A percentile compares a stretch with the other conserved stretches of the same genome.
Conservation (phyloP, 495 filamentous ascomycete species). For the Aspergillus incahuasiensis region DNA sequence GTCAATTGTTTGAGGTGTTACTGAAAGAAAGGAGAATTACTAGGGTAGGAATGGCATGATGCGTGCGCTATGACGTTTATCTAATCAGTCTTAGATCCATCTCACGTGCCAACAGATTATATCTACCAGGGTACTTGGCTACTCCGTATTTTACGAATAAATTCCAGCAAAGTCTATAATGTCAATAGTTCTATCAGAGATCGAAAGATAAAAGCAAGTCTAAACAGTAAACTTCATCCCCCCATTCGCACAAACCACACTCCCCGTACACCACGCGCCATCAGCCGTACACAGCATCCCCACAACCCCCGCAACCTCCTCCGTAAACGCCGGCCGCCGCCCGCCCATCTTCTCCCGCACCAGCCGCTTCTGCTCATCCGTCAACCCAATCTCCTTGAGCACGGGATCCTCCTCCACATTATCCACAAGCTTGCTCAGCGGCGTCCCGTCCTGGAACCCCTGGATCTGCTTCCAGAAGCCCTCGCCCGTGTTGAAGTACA, state of each 20-base stretch:
- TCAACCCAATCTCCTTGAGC: conserved; percentile 45
- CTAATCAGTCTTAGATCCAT: neutral
- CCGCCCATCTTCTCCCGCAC: conserved; percentile 63
- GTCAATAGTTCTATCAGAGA: no score
- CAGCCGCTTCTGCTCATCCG: conserved; percentile 54
- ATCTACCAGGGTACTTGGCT: no score
- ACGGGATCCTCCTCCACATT: conserved; percentile 26
- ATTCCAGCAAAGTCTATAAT: no score
- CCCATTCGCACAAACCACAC: conserved; percentile 83
- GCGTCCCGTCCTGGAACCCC: conserved; percentile 64
- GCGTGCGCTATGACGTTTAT: conserved; percentile 7
- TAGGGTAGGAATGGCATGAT: conserved; percentile 1
- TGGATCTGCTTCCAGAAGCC: conserved; percentile 53
- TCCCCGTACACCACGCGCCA: conserved; percentile 74
- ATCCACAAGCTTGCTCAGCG: conserved; percentile 48
- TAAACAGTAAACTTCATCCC: conserved; percentile 53
- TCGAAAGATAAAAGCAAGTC: neutral
- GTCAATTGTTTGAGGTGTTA: neutral
- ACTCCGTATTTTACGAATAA: no score
- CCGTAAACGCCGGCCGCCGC: conserved; percentile 58
- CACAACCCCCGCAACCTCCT: conserved; percentile 80
- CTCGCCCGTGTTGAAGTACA: conserved; percentile 54
- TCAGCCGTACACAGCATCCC: conserved; percentile 78
- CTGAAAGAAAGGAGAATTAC: neutral
- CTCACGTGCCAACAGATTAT: neutral